Conservation (phyloP, 768 basidiomycete species). For the Pisolithus sp. region DNA sequence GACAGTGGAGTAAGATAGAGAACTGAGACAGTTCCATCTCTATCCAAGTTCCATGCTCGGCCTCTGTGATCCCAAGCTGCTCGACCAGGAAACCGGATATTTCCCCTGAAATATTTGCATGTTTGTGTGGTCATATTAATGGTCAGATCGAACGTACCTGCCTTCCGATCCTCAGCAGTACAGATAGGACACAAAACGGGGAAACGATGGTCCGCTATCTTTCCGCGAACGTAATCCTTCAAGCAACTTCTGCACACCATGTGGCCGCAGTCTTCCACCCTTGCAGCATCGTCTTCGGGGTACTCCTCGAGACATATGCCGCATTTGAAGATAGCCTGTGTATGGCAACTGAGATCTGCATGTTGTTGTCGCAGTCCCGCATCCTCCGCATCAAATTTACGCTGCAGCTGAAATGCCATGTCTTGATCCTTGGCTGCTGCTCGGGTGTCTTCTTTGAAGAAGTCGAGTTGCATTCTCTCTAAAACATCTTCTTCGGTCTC, state of each 20-base stretch:
- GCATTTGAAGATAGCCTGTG: conserved; percentile 43
- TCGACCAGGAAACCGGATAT: conserved; percentile 37
- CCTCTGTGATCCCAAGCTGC: conserved; percentile 39
- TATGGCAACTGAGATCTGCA: conserved; percentile 18
- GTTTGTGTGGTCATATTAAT: not conserved
- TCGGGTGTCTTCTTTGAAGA: conserved; percentile 5
- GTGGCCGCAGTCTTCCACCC: conserved; percentile 43
- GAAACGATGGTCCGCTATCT: conserved; percentile 46
- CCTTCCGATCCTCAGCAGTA: conserved; percentile 22
- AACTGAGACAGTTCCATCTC: conserved; percentile 43
- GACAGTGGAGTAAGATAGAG: conserved; percentile 43
- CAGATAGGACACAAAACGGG: conserved; percentile 62
- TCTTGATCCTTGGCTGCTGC: conserved; percentile 4
- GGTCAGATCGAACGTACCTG: conserved; percentile 21
- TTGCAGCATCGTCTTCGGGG: conserved; percentile 36
- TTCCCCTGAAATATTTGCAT: conserved; percentile 20
- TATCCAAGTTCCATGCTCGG: conserved; percentile 34
- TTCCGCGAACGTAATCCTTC: conserved; percentile 33
- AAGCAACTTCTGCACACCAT: conserved; percentile 51
- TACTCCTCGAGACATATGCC: conserved; percentile 49
- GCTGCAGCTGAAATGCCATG: conserved; percentile 29
- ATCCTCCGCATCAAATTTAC: conserved; percentile 37
- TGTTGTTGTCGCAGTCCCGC: conserved; percentile 30
- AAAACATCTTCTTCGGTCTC: conserved; percentile 13
- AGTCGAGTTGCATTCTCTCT: conserved; percentile 12